A percentile compares a stretch with the other conserved stretches of the same genome.
These are phyloP conservation scores for Tausonia pullulans DNA, from an alignment of 1,284 basidiomycete genomes.

Conservation along the genomic window DNA sequence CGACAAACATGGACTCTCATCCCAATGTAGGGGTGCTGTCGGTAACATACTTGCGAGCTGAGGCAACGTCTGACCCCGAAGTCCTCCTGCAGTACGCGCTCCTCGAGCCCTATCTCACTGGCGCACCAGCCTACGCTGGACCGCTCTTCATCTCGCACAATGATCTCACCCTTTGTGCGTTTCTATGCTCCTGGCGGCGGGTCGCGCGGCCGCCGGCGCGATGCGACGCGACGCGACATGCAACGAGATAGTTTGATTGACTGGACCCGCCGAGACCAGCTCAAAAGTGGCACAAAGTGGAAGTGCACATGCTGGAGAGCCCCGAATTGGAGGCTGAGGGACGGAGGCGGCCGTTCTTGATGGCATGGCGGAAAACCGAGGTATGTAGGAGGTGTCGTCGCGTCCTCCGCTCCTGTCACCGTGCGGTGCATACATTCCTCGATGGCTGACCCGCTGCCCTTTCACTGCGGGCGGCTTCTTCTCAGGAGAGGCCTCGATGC, in stretches of 20 bases:
- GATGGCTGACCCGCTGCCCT: not conserved
- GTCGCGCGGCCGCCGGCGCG: not conserved
- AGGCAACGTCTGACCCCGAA: too few relatives aligned
- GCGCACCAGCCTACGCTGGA: conserved; percentile 29
- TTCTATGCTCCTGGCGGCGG: not conserved
- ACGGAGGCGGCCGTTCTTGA: not conserved
- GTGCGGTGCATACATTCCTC: not conserved
- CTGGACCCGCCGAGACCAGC: conserved; percentile 21
- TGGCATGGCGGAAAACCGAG: not conserved
- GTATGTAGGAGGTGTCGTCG: not conserved
- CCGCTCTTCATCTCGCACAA: conserved; percentile 28
- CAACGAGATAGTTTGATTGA: not conserved
- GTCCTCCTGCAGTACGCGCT: conserved; percentile 20
- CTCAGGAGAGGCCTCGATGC: conserved; percentile 5
- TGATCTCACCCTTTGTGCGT: conserved; percentile 33
- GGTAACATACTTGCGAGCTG: too few relatives aligned
- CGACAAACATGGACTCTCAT: too few relatives aligned
- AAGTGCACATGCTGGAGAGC: conserved; percentile 22
- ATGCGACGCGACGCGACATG: not conserved
- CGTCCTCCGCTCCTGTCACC: too few relatives aligned
- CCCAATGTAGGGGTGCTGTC: too few relatives aligned
- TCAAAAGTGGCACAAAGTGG: conserved; percentile 33
- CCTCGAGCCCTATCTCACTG: conserved; percentile 19
- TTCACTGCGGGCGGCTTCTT: not conserved
- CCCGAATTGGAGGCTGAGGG: not conserved